Evolutionary conservation across 768 basidiomycete genomes (phyloP).

Genomic region (Galerina sulciceps): DNA sequence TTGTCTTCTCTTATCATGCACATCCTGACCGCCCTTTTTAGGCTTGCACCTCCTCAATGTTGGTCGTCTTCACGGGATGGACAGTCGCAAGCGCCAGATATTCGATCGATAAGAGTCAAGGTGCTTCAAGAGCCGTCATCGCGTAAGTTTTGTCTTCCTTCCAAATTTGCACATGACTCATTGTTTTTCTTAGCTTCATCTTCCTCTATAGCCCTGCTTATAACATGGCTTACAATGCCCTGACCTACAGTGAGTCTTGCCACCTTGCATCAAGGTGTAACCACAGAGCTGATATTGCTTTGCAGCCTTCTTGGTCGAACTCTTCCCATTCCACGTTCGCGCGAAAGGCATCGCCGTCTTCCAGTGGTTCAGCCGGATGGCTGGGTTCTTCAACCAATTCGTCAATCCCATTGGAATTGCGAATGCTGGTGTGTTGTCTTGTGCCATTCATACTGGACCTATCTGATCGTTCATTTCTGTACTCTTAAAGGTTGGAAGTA

Average conservation of each 20-base stretch:
- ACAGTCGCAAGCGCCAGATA: constrained; percentile 58
- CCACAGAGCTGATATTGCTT: background rate
- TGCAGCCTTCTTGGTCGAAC: constrained; percentile 65
- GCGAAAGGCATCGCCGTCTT: constrained; percentile 65
- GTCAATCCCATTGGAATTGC: constrained; percentile 68
- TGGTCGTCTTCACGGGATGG: constrained; percentile 55
- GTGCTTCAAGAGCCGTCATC: constrained; percentile 52
- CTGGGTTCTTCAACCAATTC: constrained; percentile 68
- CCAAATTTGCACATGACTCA: background rate
- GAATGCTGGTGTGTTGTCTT: constrained; percentile 40
- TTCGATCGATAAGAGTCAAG: constrained; percentile 41
- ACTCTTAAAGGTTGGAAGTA: constrained; percentile 53
- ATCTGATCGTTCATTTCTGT: background rate
- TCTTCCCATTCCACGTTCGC: constrained; percentile 68
- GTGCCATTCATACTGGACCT: background rate
- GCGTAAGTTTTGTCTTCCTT: constrained; percentile 35
- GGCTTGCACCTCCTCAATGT: constrained; percentile 50
- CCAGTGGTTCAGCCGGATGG: constrained; percentile 59
- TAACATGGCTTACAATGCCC: constrained; percentile 59
- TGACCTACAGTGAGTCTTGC: constrained; percentile 50
- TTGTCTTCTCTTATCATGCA: background rate
- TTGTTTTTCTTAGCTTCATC: constrained; percentile 45
- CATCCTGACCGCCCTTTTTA: constrained; percentile 12
- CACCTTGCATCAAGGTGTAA: background rate
- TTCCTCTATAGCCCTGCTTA: constrained; percentile 61